These are phyloP conservation scores for Trichomonas tenax DNA, from an alignment of 208 protist species.

Conservation along the genomic window DNA sequence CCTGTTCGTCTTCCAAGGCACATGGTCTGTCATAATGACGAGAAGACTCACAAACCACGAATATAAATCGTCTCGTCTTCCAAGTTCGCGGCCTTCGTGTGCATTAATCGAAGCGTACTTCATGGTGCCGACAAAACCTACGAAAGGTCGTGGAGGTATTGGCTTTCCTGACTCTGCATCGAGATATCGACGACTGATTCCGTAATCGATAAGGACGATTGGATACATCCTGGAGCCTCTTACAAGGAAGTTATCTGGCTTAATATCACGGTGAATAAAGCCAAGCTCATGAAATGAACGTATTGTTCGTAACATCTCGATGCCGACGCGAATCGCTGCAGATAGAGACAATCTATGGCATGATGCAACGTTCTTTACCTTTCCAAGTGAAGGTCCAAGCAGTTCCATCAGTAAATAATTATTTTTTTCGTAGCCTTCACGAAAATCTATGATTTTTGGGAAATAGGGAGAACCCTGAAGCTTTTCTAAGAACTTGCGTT, in stretches of 20 bases:
- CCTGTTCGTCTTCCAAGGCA: background rate
- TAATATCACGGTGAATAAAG: background rate
- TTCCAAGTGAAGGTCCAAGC: background rate
- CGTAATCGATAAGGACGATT: background rate
- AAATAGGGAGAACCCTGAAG: background rate
- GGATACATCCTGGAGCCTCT: background rate
- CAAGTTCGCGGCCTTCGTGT: background rate
- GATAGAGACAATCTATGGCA: background rate
- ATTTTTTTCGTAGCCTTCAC: background rate
- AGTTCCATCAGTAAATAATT: background rate
- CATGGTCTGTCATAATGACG: background rate
- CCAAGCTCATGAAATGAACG: background rate
- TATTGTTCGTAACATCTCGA: background rate
- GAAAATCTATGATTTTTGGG: background rate
- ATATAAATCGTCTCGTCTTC: background rate
- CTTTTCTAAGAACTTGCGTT: background rate
- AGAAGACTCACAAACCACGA: background rate
- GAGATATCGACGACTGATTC: background rate
- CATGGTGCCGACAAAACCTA: background rate
- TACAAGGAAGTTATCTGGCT: background rate
- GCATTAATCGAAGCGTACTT: slow-evolving; percentile 15
- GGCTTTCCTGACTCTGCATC: background rate
- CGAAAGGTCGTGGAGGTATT: background rate
- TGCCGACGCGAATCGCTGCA: background rate
- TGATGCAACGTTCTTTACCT: background rate